Conservation (phyloP, 2,329 filamentous ascomycete genomes). For the Aspergillus sp. region DNA sequence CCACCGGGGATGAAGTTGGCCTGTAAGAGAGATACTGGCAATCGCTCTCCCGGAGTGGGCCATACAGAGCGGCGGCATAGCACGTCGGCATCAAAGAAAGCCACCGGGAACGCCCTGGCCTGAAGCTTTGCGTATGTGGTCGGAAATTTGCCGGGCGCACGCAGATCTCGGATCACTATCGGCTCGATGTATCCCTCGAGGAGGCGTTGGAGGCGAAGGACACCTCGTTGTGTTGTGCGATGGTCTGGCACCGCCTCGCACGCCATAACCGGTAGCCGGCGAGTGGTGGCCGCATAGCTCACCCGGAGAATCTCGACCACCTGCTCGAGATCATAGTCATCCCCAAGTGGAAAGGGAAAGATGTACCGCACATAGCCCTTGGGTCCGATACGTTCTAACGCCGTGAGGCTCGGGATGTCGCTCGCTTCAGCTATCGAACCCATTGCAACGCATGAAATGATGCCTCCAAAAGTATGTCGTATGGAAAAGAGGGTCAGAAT, state of each 20-base stretch:
- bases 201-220: slow-evolving; percentile 30
- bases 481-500: too few relatives aligned
- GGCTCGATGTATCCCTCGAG: not conserved
- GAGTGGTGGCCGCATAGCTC: slow-evolving; percentile 33
- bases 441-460: not conserved
- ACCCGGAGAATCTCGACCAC: slow-evolving; percentile 27
- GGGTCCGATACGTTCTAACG: slow-evolving; percentile 37
- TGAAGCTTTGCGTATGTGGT: slow-evolving; percentile 43
- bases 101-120: slow-evolving; percentile 46
- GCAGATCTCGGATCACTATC: not conserved
- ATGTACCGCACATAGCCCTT: slow-evolving; percentile 39
- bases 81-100: slow-evolving; percentile 51
- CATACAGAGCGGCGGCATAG: slow-evolving; percentile 32
- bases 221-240: slow-evolving; percentile 34
- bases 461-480: too few relatives aligned
- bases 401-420: slow-evolving; percentile 26
- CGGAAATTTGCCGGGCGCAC: slow-evolving; percentile 14
- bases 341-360: slow-evolving; percentile 38
- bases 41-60: slow-evolving; percentile 41
- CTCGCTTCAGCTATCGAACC: slow-evolving; percentile 1
- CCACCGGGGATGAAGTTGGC: slow-evolving; percentile 54
- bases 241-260: slow-evolving; percentile 37
- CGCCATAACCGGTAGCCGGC: slow-evolving; percentile 31
- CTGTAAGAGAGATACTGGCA: slow-evolving; percentile 48
- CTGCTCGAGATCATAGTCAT: slow-evolving; percentile 33